These are phyloP conservation scores for Syzygium aromaticum DNA, from an alignment of 345 rosid species.

Conservation along the genomic window DNA sequence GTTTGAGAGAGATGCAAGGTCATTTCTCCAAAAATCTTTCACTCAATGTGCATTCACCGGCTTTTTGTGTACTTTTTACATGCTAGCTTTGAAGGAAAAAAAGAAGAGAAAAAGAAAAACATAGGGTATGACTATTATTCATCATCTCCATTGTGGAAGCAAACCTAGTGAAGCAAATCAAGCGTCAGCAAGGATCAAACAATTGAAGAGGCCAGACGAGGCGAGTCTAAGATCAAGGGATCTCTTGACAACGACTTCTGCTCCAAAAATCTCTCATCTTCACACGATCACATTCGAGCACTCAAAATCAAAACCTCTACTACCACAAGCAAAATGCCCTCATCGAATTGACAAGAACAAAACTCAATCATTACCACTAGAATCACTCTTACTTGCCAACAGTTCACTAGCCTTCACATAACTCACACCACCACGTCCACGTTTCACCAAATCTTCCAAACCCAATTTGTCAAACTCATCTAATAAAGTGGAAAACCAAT, in stretches of 20 bases:
- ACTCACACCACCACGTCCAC: slow-evolving; percentile 4
- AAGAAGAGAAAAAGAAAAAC: background rate
- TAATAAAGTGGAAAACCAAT: background rate
- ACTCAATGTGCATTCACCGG: background rate
- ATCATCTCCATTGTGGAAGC: background rate
- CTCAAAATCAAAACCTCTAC: background rate
- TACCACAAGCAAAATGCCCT: background rate
- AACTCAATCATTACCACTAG: background rate
- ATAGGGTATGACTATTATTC: background rate
- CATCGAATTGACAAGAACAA: background rate
- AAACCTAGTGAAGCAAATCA: background rate
- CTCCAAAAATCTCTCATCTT: background rate
- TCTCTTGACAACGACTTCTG: background rate
- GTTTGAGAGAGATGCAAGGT: background rate
- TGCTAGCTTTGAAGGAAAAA: background rate
- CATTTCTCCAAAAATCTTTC: background rate
- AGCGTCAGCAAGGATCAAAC: background rate
- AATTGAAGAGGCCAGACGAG: background rate
- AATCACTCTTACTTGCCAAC: slow-evolving; percentile 21
- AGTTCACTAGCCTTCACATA: slow-evolving; percentile 34
- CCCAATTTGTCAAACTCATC: slow-evolving; percentile 11
- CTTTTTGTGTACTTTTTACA: background rate
- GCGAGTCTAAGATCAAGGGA: background rate
- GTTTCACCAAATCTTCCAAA: slow-evolving; percentile 6
- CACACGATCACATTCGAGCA: background rate